These are phyloP conservation scores for Lycium barbarum DNA, from an alignment of 257 asterid species.

Conservation along the genomic window DNA sequence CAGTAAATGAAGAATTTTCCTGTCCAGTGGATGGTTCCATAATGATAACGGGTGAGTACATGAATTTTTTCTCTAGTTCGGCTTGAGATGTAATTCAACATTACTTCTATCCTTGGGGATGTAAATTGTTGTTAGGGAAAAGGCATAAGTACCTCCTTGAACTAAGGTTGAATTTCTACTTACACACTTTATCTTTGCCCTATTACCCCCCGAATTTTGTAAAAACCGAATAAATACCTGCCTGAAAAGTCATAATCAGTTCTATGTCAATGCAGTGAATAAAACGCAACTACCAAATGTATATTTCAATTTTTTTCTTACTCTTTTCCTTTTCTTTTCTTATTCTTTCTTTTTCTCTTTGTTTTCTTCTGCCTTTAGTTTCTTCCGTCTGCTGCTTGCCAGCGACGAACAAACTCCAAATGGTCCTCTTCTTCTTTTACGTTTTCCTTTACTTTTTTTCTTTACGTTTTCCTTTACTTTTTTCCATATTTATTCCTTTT, in stretches of 20 bases:
- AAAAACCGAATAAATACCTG: background rate
- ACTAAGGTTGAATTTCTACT: background rate
- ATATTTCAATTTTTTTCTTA: constrained; percentile 1
- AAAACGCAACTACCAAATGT: background rate
- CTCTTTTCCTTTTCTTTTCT: background rate
- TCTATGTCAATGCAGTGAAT: background rate
- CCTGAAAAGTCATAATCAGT: background rate
- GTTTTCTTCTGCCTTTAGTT: background rate
- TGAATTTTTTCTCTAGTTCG: background rate
- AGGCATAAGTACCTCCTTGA: background rate
- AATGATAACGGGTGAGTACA: constrained; percentile 81
- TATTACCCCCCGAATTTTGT: background rate
- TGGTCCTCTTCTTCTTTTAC: background rate
- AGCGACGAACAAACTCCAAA: background rate
- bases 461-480: too few species aligned
- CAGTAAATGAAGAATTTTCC: constrained; percentile 63
- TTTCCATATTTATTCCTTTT: background rate
- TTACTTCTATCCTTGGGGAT: background rate
- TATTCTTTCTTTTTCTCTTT: background rate
- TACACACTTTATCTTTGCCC: background rate
- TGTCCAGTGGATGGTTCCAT: constrained; percentile 97
- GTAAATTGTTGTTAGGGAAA: background rate
- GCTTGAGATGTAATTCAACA: constrained; percentile 8
- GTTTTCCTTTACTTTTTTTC: background rate
- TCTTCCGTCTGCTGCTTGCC: background rate